Conservation (phyloP, 2,329 filamentous ascomycete species). For the Fusarium devonianum region DNA sequence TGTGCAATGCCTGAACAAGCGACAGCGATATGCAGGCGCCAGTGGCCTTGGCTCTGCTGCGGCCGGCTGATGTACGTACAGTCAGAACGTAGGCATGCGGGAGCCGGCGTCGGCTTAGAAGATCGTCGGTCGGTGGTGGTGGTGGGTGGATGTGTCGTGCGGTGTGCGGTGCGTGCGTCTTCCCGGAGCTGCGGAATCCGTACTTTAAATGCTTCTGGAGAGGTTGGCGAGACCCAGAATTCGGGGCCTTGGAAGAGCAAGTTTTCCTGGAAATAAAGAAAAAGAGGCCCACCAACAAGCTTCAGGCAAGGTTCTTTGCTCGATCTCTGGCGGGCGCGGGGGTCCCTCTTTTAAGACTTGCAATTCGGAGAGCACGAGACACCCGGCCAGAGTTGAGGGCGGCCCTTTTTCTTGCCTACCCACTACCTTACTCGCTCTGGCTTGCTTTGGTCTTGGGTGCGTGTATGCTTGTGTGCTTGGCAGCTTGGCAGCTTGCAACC, state of each 20-base stretch:
- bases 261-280: slow-evolving; percentile 32
- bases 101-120: slow-evolving; percentile 20
- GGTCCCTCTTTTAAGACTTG: slow-evolving; percentile 27
- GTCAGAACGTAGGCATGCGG: slow-evolving; percentile 21
- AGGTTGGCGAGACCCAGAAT: slow-evolving; percentile 35
- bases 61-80: slow-evolving; percentile 14
- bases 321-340: slow-evolving; percentile 29
- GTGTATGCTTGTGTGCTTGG: too few relatives aligned
- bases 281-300: slow-evolving; percentile 35
- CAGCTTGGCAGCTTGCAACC: slow-evolving; percentile 3
- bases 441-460: too few relatives aligned
- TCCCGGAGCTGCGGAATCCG: slow-evolving; percentile 25
- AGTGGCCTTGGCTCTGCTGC: slow-evolving; percentile 29
- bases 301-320: slow-evolving; percentile 28
- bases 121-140: slow-evolving; percentile 28
- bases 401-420: slow-evolving; percentile 14
- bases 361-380: slow-evolving; percentile 7
- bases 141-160: slow-evolving; percentile 14
- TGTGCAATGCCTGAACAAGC: slow-evolving; percentile 27
- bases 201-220: slow-evolving; percentile 32
- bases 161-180: slow-evolving; percentile 3
- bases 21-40: slow-evolving; percentile 14
- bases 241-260: slow-evolving; percentile 31
- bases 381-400: slow-evolving; percentile 21
- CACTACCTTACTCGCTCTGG: too few relatives aligned